Evolutionary conservation across 2,329 filamentous ascomycete genomes (phyloP), one percentile per base, ranked within the genome.

Genomic region (Fusarium humuli): DNA sequence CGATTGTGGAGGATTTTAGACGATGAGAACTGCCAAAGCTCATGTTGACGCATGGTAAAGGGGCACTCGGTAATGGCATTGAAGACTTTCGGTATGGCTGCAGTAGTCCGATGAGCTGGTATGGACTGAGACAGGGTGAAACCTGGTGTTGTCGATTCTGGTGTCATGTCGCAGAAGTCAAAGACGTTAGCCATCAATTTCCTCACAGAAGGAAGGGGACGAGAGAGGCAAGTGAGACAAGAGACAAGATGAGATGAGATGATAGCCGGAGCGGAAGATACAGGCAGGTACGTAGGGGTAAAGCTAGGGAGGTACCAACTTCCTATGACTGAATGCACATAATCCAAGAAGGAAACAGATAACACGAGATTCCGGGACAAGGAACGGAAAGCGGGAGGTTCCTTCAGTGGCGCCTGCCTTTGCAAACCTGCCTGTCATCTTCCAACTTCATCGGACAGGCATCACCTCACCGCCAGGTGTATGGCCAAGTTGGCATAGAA

Each of bases 101-200:
- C 48, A 66, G 61, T 65, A 65, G 62, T 18, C 27, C n/a, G 18
- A 32, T 14, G 41, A 40, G 27, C 57, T 63, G 46, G 42, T 37
- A 52, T 37, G 30, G 13, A 44, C 27, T 40, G n/a, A 44, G 47
- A 46, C 23, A 42, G 7, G 27, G 9, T 52, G 32, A 48, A 41
- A 46, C 54, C 25, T 44, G 47, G 18, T 52, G 22, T 42, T 45
- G 20, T 48, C 16, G 12, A 42, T 42, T 29, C 23, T 20, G 11
- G 41, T 61, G 42, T 32, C 41, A 42, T 41, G 23, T 53, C 20
- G 34, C 22, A 18, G n/a, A 45, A 23, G 40, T 20, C 14, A 45
- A 45, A 34, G 37, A 47, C 40, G 32, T 22, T 13, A 25, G 37
- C 22, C 22, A 42, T 25, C 18, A 54, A 20, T 40, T 10, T 20